Percentiles rank a stretch among this genome's conserved stretches.
phyloP scores from a whole-genome alignment of 495 filamentous ascomycete species.

The Bryoglossum gracile region DNA sequence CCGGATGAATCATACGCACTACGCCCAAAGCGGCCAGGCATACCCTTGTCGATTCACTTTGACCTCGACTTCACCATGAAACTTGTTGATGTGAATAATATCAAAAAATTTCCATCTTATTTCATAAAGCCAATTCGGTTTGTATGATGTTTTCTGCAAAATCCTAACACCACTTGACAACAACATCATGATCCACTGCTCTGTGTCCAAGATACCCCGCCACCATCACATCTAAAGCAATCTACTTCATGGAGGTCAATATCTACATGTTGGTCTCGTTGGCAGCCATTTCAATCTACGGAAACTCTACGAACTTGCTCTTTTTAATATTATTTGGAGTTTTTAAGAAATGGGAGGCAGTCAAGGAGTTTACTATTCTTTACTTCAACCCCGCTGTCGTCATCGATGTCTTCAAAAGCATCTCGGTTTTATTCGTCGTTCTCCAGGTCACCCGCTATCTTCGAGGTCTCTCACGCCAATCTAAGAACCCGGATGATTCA shows the following conservation, averaged over 20 bases:
- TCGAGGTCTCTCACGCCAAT: background rate
- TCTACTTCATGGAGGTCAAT: background rate
- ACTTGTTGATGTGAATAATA: too few relatives aligned
- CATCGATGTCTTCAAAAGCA: background rate
- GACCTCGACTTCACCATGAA: too few relatives aligned
- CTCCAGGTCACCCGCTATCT: constrained; percentile 12
- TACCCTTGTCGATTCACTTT: too few relatives aligned
- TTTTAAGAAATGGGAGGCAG: background rate
- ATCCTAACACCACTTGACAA: too few relatives aligned
- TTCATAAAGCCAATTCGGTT: too few relatives aligned
- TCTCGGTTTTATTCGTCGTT: background rate
- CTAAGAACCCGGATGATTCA: constrained; percentile 5
- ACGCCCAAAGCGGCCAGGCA: constrained; percentile 6
- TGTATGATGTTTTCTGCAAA: too few relatives aligned
- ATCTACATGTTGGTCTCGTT: background rate
- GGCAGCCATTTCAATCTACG: background rate
- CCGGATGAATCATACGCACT: constrained; percentile 18
- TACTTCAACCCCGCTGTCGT: constrained; percentile 11
- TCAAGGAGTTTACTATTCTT: background rate
- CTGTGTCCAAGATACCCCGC: too few relatives aligned
- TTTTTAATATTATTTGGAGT: background rate
- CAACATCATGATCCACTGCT: too few relatives aligned
- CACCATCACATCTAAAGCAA: too few relatives aligned
- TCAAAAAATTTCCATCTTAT: too few relatives aligned
- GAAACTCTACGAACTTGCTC: background rate